Percentiles rank a stretch among this genome's conserved stretches.
Conservation (phyloP, 1,139 yeast genomes). For the Nakaseomyces bracarensis region DNA sequence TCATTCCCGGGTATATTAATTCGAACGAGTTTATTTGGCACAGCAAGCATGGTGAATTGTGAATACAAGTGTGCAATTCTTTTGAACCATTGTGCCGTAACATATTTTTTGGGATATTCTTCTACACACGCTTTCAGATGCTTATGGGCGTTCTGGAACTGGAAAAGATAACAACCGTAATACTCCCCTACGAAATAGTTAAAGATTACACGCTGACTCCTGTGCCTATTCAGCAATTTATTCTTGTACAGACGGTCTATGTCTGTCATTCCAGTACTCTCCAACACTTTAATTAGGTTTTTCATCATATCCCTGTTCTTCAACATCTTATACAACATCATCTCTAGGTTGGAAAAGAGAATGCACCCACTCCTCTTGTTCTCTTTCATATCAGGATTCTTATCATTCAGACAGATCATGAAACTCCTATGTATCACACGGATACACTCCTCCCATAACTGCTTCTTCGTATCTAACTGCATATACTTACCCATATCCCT, state of each 20-base stretch:
- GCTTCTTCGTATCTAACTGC: slow-evolving; percentile 18
- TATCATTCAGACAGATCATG: slow-evolving; percentile 71
- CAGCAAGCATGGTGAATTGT: slow-evolving; percentile 4
- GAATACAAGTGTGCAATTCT: slow-evolving; percentile 21
- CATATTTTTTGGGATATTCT: slow-evolving; percentile 22
- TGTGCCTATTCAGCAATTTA: slow-evolving; percentile 26
- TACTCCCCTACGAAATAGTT: slow-evolving; percentile 28
- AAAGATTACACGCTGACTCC: slow-evolving; percentile 18
- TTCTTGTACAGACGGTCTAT: slow-evolving; percentile 35
- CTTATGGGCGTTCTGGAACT: slow-evolving; percentile 17
- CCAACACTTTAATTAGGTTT: slow-evolving; percentile 67
- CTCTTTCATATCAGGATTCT: slow-evolving; percentile 42
- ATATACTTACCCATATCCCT: slow-evolving; percentile 8
- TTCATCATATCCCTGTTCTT: slow-evolving; percentile 69
- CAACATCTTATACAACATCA: slow-evolving; percentile 63
- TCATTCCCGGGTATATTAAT: slow-evolving; percentile 31
- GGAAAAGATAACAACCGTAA: slow-evolving; percentile 25
- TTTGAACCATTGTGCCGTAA: neutral
- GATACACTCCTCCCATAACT: slow-evolving; percentile 47
- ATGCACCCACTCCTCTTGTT: slow-evolving; percentile 64
- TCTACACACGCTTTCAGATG: slow-evolving; percentile 20
- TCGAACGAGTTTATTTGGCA: neutral
- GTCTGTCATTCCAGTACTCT: slow-evolving; percentile 29
- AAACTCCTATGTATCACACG: slow-evolving; percentile 61
- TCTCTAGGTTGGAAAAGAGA: slow-evolving; percentile 63